Evolutionary conservation across 495 filamentous ascomycete genomes (phyloP).

Genomic region (Podospora pseudocomata): DNA sequence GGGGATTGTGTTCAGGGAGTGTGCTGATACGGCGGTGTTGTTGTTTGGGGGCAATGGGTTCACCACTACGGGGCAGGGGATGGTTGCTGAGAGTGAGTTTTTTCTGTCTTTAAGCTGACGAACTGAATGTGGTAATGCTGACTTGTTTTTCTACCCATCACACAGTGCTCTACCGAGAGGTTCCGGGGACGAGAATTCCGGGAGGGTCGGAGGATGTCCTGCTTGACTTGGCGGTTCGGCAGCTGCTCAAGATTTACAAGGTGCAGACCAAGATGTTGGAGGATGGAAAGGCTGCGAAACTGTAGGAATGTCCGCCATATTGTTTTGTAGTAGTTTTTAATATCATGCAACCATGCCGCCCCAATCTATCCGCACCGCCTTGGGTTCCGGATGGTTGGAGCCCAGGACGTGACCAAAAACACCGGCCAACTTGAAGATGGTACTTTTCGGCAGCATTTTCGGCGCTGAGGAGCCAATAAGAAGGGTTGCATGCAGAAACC

Average conservation of each 20-base stretch:
- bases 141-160: background rate
- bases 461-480: background rate
- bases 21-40: constrained; percentile 62
- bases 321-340: background rate
- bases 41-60: constrained; percentile 73
- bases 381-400: background rate
- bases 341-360: background rate
- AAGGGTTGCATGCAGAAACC: background rate
- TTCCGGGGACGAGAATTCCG: constrained; percentile 59
- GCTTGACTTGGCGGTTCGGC: constrained; percentile 65
- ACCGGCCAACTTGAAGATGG: background rate
- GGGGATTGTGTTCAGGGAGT: constrained; percentile 66
- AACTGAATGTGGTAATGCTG: background rate
- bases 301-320: background rate
- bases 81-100: constrained; percentile 61
- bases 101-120: background rate
- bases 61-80: constrained; percentile 64
- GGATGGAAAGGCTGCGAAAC: constrained; percentile 13
- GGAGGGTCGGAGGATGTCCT: constrained; percentile 75
- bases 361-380: background rate
- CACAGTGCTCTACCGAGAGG: constrained; percentile 54
- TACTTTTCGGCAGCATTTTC: background rate
- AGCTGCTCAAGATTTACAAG: constrained; percentile 69
- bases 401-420: background rate
- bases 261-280: constrained; percentile 59